phyloP scores from a whole-genome alignment of 2,329 filamentous ascomycete genomes.

The Beauveria bassiana region DNA sequence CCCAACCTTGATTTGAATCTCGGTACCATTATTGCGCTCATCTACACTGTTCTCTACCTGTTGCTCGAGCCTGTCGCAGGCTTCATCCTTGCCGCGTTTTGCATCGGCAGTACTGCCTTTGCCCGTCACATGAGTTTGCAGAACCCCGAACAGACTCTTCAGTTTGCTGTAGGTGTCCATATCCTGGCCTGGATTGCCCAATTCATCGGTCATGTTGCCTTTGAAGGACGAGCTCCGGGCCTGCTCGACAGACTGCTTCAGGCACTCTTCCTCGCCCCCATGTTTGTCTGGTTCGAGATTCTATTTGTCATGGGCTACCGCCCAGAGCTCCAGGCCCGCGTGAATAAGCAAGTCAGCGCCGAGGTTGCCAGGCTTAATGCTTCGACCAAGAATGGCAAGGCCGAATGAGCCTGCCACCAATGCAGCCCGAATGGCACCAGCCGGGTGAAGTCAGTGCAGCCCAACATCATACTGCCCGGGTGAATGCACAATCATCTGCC shows the following conservation, averaged over 20 bases:
- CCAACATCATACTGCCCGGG: not conserved
- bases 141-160: slow-evolving; percentile 40
- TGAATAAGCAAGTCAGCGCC: slow-evolving; percentile 66
- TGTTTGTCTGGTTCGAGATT: slow-evolving; percentile 95
- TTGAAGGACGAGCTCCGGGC: slow-evolving; percentile 81
- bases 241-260: slow-evolving; percentile 87
- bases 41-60: slow-evolving; percentile 76
- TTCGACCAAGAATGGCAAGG: slow-evolving; percentile 47
- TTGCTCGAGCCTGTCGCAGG: slow-evolving; percentile 93
- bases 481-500: not conserved
- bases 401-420: slow-evolving; percentile 30
- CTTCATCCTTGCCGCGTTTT: slow-evolving; percentile 63
- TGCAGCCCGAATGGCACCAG: not conserved
- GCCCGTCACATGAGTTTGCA: slow-evolving; percentile 66
- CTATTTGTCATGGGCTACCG: slow-evolving; percentile 88
- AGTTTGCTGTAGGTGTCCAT: slow-evolving; percentile 58
- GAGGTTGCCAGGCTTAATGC: slow-evolving; percentile 70
- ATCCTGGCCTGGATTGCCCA: slow-evolving; percentile 77
- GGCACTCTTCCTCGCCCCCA: slow-evolving; percentile 83
- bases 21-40: slow-evolving; percentile 54
- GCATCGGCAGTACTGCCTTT: slow-evolving; percentile 66
- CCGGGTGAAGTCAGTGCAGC: too few species aligned
- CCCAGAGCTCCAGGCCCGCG: slow-evolving; percentile 72
- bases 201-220: slow-evolving; percentile 84
- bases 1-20: slow-evolving; percentile 61